phyloP scores from a whole-genome alignment of 1,284 basidiomycete genomes.

The Trichosporon faecale region DNA sequence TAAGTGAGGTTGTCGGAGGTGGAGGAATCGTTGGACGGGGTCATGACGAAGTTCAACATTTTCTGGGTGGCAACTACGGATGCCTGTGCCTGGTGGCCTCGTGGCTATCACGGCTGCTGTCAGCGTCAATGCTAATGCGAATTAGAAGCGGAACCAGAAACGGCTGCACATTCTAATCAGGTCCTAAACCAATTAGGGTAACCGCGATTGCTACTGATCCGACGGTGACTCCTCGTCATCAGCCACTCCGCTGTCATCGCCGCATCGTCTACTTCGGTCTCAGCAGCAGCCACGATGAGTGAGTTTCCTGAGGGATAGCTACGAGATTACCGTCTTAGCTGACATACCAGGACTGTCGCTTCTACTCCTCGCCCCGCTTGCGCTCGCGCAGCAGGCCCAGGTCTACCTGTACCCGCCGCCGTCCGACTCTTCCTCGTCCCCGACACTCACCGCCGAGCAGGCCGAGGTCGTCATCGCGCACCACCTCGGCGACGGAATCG shows the following conservation, averaged over 20 bases:
- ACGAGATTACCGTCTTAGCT: background rate
- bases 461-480: constrained; percentile 50
- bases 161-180: background rate
- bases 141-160: background rate
- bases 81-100: background rate
- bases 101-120: background rate
- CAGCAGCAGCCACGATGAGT: constrained; percentile 1
- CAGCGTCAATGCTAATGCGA: background rate
- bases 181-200: background rate
- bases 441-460: constrained; percentile 44
- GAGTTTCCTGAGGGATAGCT: background rate
- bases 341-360: background rate
- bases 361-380: constrained; percentile 14
- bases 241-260: constrained; percentile 1
- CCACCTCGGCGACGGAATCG: constrained; percentile 44
- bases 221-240: constrained; percentile 4
- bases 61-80: background rate
- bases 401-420: constrained; percentile 51
- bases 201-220: background rate
- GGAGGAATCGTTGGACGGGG: background rate
- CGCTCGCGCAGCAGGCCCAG: constrained; percentile 28
- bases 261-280: background rate
- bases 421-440: constrained; percentile 23
- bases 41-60: constrained; percentile 5
- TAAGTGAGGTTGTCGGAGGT: no score